Evolutionary conservation across 2,329 filamentous ascomycete genomes (phyloP).

Genomic region (Diaporthe batatas): DNA sequence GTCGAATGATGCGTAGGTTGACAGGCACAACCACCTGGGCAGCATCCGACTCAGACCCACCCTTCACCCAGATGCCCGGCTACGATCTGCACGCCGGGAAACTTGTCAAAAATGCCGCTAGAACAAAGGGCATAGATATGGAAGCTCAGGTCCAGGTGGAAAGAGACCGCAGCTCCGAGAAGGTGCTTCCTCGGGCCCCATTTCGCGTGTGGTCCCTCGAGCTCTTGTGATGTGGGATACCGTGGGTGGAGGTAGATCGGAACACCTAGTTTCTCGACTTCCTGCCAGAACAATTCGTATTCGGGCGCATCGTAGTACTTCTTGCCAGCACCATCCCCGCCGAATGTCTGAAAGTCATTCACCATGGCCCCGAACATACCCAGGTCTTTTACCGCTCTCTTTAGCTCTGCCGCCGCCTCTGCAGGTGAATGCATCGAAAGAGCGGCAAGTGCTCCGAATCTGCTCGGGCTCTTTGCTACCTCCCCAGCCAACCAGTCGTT

Average conservation of each 20-base stretch:
- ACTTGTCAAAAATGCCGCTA: slow-evolving; percentile 58
- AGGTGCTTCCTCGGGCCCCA: slow-evolving; percentile 50
- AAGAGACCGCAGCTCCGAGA: slow-evolving; percentile 53
- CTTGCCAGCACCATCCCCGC: slow-evolving; percentile 43
- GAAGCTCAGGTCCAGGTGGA: slow-evolving; percentile 57
- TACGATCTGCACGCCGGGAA: slow-evolving; percentile 56
- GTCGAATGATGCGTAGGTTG: neutral
- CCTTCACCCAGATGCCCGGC: slow-evolving; percentile 59
- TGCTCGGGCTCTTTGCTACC: slow-evolving; percentile 45
- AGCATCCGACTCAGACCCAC: slow-evolving; percentile 44
- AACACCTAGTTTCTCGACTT: slow-evolving; percentile 50
- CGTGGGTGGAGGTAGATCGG: slow-evolving; percentile 54
- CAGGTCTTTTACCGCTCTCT: slow-evolving; percentile 49
- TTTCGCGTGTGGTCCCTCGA: slow-evolving; percentile 42
- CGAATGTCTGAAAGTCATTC: slow-evolving; percentile 51
- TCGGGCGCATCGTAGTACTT: slow-evolving; percentile 51
- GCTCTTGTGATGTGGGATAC: slow-evolving; percentile 49
- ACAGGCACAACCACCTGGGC: neutral
- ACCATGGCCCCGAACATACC: slow-evolving; percentile 52
- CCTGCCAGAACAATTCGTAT: slow-evolving; percentile 51
- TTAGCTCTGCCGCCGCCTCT: slow-evolving; percentile 49
- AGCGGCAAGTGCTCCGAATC: slow-evolving; percentile 51
- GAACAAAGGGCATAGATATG: slow-evolving; percentile 61
- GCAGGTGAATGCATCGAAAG: slow-evolving; percentile 52
- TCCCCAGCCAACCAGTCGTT: slow-evolving; percentile 53